Percentiles rank a stretch among this genome's conserved stretches.
These are phyloP conservation scores for Aspergillus persii DNA, from an alignment of 2,329 filamentous ascomycete genomes.

Conservation along the genomic window DNA sequence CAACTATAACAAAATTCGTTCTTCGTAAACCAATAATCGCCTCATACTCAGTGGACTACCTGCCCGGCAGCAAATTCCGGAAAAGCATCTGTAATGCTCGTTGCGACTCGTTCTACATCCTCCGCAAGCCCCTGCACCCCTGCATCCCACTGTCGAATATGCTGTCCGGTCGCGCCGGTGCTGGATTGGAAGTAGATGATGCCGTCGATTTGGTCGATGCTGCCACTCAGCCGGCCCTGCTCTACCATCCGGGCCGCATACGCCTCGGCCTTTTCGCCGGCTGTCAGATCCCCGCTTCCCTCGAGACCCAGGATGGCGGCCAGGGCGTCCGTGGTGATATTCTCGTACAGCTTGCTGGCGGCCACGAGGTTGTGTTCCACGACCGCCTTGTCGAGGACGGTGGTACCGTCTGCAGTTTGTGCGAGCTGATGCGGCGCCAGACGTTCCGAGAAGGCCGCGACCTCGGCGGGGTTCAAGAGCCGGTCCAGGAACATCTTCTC, in stretches of 20 bases:
- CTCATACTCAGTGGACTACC: conserved; percentile 30
- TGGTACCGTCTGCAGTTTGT: conserved; percentile 83
- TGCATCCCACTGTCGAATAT: conserved; percentile 81
- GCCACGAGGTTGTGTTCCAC: conserved; percentile 94
- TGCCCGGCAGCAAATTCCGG: conserved; percentile 50
- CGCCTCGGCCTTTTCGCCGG: conserved; percentile 75
- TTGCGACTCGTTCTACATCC: conserved; percentile 83
- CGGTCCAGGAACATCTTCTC: conserved; percentile 98
- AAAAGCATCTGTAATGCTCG: conserved; percentile 75
- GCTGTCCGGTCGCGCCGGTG: conserved; percentile 66
- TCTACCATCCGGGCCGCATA: conserved; percentile 96
- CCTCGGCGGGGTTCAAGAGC: conserved; percentile 75
- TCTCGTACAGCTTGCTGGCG: conserved; percentile 74
- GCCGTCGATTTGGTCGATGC: conserved; percentile 90
- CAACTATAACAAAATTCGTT: conserved; percentile 13
- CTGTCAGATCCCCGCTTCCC: conserved; percentile 39
- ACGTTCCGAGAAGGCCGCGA: conserved; percentile 77
- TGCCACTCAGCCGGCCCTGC: conserved; percentile 80
- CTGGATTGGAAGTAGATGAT: conserved; percentile 80
- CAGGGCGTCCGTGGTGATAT: conserved; percentile 73
- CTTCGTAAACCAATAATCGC: conserved; percentile 4
- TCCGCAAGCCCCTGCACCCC: conserved; percentile 85
- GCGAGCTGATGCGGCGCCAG: conserved; percentile 87
- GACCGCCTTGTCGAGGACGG: conserved; percentile 87
- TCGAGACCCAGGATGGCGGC: conserved; percentile 75